Evolutionary conservation across 1,284 basidiomycete species (phyloP), one percentile per base, ranked within the genome.

Genomic region (Apiotrichum domesticum): DNA sequence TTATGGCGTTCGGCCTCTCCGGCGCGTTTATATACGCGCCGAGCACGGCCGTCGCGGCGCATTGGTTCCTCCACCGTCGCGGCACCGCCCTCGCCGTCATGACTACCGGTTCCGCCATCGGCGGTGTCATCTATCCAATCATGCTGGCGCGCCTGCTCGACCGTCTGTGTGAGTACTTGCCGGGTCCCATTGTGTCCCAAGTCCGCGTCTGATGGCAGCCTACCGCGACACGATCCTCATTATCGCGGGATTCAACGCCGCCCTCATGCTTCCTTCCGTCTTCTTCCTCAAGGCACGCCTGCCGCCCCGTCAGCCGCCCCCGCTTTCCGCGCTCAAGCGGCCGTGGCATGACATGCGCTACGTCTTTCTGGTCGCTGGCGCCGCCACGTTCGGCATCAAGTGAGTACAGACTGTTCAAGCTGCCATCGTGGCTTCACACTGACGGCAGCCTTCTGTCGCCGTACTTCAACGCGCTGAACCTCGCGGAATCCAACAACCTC

Each of bases 61-160:
- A 75, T 46, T 75, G 73, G 73, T 75, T 75, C 58, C 50, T 68
- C 56, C 58, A 63, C 34, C 63, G 61, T 32, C 58, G 72, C 29
- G 62, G 66, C 6, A 71, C 67, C 1, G 73, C 73, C 1, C 61
- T 71, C 1, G 71, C 68, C 1, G 62, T 75, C 47, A 69, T 72
- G 29, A 61, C 68, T 2, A 66, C 65, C 45, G 73, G 73, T 3
- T 63, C 63, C 29, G 73, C 71, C 6, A 46, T 71, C 7, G 69
- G 68, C 9, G 73, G 73, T 66, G 57, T 66, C 32, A 51, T 66
- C 42, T 57, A 63, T 39, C 64, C 64, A 7, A 58, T 65, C 58
- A 51, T 61, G 54, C 13, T 39, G 13, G 37, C 51, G 40, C 53
- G 52, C n/a, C 49, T 65, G 7, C 56, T 65, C n/a, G 29, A 41